Conservation (phyloP, 306 rosid species). For the Castanea sativa region DNA sequence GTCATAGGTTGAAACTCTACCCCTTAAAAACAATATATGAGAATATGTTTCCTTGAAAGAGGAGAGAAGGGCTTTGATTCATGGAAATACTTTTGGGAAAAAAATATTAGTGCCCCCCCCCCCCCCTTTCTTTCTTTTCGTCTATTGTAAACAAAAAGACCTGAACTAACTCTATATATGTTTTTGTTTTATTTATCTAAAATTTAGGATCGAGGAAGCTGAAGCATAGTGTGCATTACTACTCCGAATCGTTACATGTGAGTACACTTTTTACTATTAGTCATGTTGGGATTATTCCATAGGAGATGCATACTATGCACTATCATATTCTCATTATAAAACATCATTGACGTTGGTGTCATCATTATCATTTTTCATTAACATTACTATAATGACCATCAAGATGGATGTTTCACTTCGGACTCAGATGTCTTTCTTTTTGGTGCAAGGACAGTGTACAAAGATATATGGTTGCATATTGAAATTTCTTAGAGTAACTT, state of each 20-base stretch:
- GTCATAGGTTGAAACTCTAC: too few species aligned
- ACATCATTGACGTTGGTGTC: background rate
- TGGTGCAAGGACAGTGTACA: slow-evolving; percentile 75
- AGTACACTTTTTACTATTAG: too few species aligned
- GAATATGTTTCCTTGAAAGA: too few species aligned
- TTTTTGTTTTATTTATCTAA: too few species aligned
- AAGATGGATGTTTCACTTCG: slow-evolving; percentile 82
- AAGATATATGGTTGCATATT: slow-evolving; percentile 48
- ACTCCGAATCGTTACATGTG: slow-evolving; percentile 64
- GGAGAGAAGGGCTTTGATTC: background rate
- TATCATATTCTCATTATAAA: slow-evolving; percentile 3
- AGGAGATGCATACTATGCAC: slow-evolving; percentile 15
- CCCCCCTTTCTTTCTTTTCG: background rate
- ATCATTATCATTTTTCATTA: background rate
- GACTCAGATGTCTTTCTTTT: slow-evolving; percentile 86
- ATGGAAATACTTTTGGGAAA: too few species aligned
- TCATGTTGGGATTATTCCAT: slow-evolving; percentile 16
- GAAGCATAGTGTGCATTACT: slow-evolving; percentile 92
- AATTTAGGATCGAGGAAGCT: slow-evolving; percentile 78
- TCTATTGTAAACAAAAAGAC: background rate
- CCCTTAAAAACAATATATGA: too few species aligned
- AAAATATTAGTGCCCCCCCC: background rate
- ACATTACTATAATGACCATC: slow-evolving; percentile 16
- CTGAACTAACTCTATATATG: background rate
- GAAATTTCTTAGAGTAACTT: background rate